Evolutionary conservation across 2,329 filamentous ascomycete genomes (phyloP).

Genomic region (Pseudocercospora cruenta): DNA sequence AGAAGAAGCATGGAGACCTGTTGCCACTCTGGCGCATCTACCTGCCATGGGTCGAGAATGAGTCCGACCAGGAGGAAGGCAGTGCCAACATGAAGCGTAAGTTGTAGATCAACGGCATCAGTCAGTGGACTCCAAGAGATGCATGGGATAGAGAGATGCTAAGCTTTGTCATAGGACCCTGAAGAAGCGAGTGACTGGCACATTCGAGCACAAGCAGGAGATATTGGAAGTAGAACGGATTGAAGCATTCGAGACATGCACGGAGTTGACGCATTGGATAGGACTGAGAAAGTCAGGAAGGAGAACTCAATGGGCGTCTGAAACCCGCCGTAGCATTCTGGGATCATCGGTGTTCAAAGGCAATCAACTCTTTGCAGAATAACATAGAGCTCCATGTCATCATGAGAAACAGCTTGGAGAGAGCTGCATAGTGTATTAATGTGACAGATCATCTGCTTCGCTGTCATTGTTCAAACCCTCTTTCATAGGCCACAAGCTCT

Average conservation of each 20-base stretch:
- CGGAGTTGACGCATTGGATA: background rate
- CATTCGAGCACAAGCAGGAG: background rate
- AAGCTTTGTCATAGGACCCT: background rate
- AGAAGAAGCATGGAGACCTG: background rate
- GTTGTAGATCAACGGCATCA: background rate
- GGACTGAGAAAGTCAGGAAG: background rate
- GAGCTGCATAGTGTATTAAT: background rate
- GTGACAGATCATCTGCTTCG: no score
- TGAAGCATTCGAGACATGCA: background rate
- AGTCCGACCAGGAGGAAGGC: background rate
- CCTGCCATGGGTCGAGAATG: background rate
- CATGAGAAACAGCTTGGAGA: background rate
- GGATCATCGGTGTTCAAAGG: background rate
- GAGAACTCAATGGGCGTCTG: background rate
- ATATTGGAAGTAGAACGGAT: background rate
- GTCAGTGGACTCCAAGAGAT: background rate
- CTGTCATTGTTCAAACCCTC: no score
- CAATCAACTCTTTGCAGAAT: no score
- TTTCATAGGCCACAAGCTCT: no score
- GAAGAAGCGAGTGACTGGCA: background rate
- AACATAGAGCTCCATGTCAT: background rate
- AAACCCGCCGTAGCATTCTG: background rate
- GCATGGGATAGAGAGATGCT: background rate
- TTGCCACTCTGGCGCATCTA: background rate
- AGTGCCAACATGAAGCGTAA: background rate